Evolutionary conservation across 108 stramenopile species (phyloP), one percentile per base, ranked within the genome.

Genomic region (Skeletonema marinoi): DNA sequence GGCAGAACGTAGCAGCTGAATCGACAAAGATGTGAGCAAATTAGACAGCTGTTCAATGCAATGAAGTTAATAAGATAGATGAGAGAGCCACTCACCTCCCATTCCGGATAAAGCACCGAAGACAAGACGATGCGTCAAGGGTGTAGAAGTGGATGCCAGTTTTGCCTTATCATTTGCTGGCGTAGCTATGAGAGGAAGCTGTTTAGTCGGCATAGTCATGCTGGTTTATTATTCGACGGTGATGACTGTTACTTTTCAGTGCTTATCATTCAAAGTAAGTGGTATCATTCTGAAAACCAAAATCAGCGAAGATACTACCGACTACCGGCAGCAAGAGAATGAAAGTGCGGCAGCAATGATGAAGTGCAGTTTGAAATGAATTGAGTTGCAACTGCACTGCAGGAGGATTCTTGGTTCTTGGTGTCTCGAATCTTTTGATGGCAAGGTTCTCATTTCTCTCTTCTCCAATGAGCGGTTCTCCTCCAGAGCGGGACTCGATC

Each of bases 1-100:
- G 79, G 42, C 79, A 80, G 51, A 80, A 69, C 3, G 79, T 80
- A 32, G 79, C 79, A 9, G 79, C 79, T 21, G 68, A 25, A 3
- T 11, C 16, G 44, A 42, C 12, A 16, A 46, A n/a, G 44, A 46
- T n/a, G 14, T n/a, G 44, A 46, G 44, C 14, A n/a, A n/a, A 46
- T 46, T 16, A 46, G 35, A 46, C 1, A 46, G 11, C 3, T 16
- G 44, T 46, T 41, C 39, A 12, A 12, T 33, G 33, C 38, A 0
- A 32, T 4, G 16, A 32, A 32, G 11, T 6, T 33, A 35, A 16
- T 56, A 33, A 33, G 42, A 11, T 9, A 21, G 44, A 14, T n/a
- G 12, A 39, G n/a, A 12, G 10, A 42, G 29, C 3, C 29, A 67
- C 25, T 48, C 29, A 56, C 33, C 30, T 71, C 25, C 75, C 75